These are phyloP conservation scores for Kitagawia praeruptora DNA, from an alignment of 129 eudicot species.

Conservation along the genomic window DNA sequence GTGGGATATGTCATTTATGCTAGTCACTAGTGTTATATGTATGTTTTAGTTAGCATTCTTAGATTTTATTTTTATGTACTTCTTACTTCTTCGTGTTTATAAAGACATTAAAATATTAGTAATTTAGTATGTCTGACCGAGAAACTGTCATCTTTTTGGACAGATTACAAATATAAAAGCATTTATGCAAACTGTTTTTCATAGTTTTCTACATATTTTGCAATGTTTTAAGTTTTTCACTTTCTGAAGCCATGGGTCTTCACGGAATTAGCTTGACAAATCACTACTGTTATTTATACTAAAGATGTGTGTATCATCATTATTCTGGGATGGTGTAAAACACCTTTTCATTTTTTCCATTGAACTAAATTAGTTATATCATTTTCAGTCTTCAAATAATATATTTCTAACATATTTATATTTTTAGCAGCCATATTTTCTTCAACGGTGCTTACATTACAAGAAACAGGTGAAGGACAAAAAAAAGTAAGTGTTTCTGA, in stretches of 20 bases:
- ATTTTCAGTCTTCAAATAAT: background rate
- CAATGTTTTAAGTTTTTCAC: background rate
- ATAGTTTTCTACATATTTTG: background rate
- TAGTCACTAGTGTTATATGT: background rate
- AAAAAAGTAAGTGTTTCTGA: constrained; percentile 44
- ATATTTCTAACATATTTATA: constrained; percentile 18
- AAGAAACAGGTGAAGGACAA: constrained; percentile 62
- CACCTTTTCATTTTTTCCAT: background rate
- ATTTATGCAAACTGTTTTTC: background rate
- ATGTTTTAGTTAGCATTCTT: background rate
- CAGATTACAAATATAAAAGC: background rate
- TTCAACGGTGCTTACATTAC: constrained; percentile 79
- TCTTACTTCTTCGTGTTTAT: background rate
- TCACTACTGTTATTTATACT: background rate
- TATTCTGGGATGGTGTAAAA: background rate
- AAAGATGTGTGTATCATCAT: background rate
- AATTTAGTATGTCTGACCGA: background rate
- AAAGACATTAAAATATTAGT: background rate
- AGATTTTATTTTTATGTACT: background rate
- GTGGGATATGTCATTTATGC: background rate
- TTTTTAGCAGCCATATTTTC: constrained; percentile 71
- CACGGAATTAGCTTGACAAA: background rate
- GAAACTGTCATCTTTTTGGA: background rate
- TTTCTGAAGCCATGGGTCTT: background rate
- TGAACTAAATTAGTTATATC: background rate